A percentile compares a stretch with the other conserved stretches of the same genome.
Conservation (phyloP, 2,329 filamentous ascomycete species). For the Esteya vermicola region DNA sequence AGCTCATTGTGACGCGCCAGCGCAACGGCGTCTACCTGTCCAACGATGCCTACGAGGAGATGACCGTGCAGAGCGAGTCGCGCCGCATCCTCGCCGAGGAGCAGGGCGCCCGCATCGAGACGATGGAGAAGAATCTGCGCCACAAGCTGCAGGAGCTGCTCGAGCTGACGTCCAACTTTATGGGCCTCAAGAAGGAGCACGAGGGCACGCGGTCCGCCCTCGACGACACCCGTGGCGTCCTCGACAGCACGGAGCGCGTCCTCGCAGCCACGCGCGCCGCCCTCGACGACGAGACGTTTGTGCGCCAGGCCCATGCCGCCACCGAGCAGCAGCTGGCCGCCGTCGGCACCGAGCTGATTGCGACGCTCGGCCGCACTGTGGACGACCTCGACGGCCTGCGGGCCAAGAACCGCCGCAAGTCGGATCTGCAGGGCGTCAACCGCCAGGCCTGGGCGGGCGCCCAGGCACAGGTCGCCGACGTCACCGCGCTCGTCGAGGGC, state of each 20-base stretch:
- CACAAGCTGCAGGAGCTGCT: conserved; percentile 93
- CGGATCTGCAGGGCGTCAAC: conserved; percentile 70
- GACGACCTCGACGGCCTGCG: conserved; percentile 68
- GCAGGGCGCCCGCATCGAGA: conserved; percentile 81
- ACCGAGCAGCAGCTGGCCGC: conserved; percentile 66
- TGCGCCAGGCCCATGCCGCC: conserved; percentile 72
- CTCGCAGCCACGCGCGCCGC: conserved; percentile 61
- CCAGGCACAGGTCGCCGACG: conserved; percentile 58
- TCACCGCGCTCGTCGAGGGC: conserved; percentile 63
- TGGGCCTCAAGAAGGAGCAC: conserved; percentile 77
- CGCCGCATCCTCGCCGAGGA: conserved; percentile 83
- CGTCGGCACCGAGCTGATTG: conserved; percentile 63
- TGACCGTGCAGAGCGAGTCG: conserved; percentile 85
- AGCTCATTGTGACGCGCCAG: conserved; percentile 82
- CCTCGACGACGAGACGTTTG: conserved; percentile 62
- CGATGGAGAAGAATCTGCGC: conserved; percentile 75
- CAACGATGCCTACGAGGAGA: conserved; percentile 77
- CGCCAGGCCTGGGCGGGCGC: conserved; percentile 65
- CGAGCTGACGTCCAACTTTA: conserved; percentile 72
- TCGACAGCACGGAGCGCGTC: conserved; percentile 80
- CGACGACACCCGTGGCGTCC: conserved; percentile 64
- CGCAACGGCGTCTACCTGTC: conserved; percentile 92
- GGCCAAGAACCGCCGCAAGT: conserved; percentile 75
- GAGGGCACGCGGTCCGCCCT: conserved; percentile 60
- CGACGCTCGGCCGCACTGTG: conserved; percentile 64